Conservation (phyloP, 129 eudicot genomes). For the Apium graveolens region DNA sequence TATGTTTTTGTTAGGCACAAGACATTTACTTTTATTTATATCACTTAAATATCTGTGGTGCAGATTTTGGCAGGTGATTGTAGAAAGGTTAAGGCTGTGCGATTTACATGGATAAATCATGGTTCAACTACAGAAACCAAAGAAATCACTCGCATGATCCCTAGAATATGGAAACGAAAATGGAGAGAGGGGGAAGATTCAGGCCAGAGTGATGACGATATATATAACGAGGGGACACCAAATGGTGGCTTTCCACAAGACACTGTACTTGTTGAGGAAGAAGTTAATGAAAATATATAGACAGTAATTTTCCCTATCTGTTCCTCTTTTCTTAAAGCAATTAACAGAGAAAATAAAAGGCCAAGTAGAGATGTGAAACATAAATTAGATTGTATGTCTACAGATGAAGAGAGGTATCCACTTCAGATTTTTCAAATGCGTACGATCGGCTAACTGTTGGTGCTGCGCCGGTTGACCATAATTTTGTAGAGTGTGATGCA, state of each 20-base stretch:
- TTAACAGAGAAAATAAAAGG: conserved; percentile 10
- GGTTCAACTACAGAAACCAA: conserved; percentile 43
- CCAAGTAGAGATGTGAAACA: neutral
- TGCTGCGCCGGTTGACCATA: conserved; percentile 34
- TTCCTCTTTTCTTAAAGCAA: conserved; percentile 29
- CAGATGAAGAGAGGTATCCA: conserved; percentile 71
- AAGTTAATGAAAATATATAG: conserved; percentile 21
- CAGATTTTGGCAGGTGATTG: conserved; percentile 55
- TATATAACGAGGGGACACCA: conserved; percentile 5
- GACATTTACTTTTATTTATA: neutral
- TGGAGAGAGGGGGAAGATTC: conserved; percentile 30
- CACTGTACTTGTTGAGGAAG: conserved; percentile 17
- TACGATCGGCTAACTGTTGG: conserved; percentile 23
- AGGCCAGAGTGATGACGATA: conserved; percentile 29
- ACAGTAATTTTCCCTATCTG: conserved; percentile 20
- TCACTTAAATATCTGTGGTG: conserved; percentile 6
- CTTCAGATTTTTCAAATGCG: conserved; percentile 30
- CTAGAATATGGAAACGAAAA: conserved; percentile 47
- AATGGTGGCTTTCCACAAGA: conserved; percentile 12
- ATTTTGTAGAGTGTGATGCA: neutral
- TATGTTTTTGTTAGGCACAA: neutral
- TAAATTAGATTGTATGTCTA: conserved; percentile 18
- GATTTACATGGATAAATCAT: conserved; percentile 38
- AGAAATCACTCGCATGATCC: conserved; percentile 42
- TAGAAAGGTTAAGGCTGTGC: conserved; percentile 47